Conservation (phyloP, 192 early-diverging fungal genomes). For the Backusella parvicylindrica region DNA sequence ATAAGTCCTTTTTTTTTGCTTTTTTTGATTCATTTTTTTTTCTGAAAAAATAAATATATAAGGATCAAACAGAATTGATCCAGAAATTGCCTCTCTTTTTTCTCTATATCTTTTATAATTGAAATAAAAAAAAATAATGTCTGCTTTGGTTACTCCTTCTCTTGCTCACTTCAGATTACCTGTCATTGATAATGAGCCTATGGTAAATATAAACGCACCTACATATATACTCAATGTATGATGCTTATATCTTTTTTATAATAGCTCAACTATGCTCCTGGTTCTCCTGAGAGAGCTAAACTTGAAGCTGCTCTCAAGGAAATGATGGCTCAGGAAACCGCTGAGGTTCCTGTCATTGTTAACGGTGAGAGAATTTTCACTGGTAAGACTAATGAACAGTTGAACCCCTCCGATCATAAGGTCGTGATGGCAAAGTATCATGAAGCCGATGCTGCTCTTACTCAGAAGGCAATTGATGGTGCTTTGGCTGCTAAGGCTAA, state of each 20-base stretch:
- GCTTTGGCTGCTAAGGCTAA: conserved; percentile 78
- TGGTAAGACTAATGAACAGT: conserved; percentile 66
- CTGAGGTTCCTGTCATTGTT: conserved; percentile 80
- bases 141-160: conserved; percentile 36
- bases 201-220: conserved; percentile 38
- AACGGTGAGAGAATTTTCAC: conserved; percentile 81
- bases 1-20: not conserved
- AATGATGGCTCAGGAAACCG: conserved; percentile 61
- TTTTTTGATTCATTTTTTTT: not conserved
- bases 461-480: conserved; percentile 73
- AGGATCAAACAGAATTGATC: not conserved
- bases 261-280: conserved; percentile 69
- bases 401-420: conserved; percentile 81
- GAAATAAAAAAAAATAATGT: not conserved
- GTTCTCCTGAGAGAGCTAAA: conserved; percentile 66
- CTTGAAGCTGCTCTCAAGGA: conserved; percentile 79
- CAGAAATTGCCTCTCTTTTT: not conserved
- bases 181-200: conserved; percentile 83
- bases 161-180: conserved; percentile 84
- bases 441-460: conserved; percentile 67
- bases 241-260: not conserved
- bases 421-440: conserved; percentile 79
- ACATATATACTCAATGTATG: not conserved
- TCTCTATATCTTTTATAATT: not conserved
- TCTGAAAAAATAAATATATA: not conserved